Conservation (phyloP, 1,284 basidiomycete species). For the Xerocomus nothofagi region DNA sequence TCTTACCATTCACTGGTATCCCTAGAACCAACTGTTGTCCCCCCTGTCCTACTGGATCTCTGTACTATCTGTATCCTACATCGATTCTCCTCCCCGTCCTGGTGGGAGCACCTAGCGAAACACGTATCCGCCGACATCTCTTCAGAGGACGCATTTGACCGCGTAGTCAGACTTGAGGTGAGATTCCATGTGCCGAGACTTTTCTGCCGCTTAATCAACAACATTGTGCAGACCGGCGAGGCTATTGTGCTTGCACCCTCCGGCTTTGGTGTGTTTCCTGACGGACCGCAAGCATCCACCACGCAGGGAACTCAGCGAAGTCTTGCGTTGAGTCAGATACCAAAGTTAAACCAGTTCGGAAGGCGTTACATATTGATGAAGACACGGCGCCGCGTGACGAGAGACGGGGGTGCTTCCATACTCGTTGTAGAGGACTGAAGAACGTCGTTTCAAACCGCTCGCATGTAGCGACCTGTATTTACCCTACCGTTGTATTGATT, state of each 20-base stretch:
- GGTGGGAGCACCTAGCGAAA: constrained; percentile 67
- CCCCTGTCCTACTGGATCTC: constrained; percentile 65
- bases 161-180: constrained; percentile 64
- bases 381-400: constrained; percentile 58
- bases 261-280: constrained; percentile 48
- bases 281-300: constrained; percentile 12
- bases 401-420: constrained; percentile 63
- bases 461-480: too few relatives aligned
- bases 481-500: not conserved
- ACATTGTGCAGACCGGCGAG: constrained; percentile 54
- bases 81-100: constrained; percentile 70
- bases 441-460: too few relatives aligned
- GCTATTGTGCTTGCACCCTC: constrained; percentile 65
- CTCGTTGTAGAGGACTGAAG: constrained; percentile 41
- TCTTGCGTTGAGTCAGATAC: constrained; percentile 17
- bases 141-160: constrained; percentile 58
- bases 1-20: not conserved
- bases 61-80: constrained; percentile 66
- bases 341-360: constrained; percentile 44
- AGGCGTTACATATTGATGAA: constrained; percentile 57
- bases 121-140: constrained; percentile 66
- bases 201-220: not conserved
- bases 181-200: constrained; percentile 3
- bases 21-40: constrained; percentile 72
- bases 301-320: constrained; percentile 12